These are phyloP conservation scores for Apiotrichum gracile DNA, from an alignment of 1,284 basidiomycete genomes.

Conservation along the genomic window DNA sequence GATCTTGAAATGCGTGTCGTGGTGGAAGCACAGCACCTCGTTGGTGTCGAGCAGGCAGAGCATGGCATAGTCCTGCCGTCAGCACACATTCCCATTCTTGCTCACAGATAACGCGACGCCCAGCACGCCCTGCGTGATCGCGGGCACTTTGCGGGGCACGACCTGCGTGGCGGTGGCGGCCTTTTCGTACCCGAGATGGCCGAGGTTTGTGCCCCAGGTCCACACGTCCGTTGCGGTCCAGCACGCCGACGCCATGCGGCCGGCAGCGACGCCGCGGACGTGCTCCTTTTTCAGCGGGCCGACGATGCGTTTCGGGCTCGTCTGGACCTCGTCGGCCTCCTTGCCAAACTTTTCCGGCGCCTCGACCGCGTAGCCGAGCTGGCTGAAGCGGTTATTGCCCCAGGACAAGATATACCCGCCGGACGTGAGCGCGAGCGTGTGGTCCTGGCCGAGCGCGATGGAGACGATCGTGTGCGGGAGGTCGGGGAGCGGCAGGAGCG, in stretches of 20 bases:
- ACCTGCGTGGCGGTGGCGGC: constrained; percentile 70
- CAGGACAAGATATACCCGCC: constrained; percentile 81
- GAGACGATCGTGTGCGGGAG: constrained; percentile 55
- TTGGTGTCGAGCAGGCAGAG: constrained; percentile 65
- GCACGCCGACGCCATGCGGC: constrained; percentile 79
- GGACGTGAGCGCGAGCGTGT: constrained; percentile 78
- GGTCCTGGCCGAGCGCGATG: constrained; percentile 86
- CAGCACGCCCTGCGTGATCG: constrained; percentile 63
- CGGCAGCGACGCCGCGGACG: constrained; percentile 78
- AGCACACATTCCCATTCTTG: constrained; percentile 7
- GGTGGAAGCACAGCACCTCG: constrained; percentile 79
- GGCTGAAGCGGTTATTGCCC: constrained; percentile 80
- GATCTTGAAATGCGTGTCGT: constrained; percentile 68
- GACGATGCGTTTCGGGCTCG: constrained; percentile 66
- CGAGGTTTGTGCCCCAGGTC: constrained; percentile 93
- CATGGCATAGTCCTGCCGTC: constrained; percentile 65
- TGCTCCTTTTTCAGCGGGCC: constrained; percentile 73
- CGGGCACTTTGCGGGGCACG: constrained; percentile 74
- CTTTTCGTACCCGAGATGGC: constrained; percentile 84
- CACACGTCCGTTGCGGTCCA: constrained; percentile 80
- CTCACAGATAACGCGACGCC: constrained; percentile 66
- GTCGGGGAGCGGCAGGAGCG: constrained; percentile 58
- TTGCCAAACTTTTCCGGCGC: constrained; percentile 30
- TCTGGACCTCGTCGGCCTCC: constrained; percentile 61
- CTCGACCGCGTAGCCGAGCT: constrained; percentile 85